These are phyloP conservation scores for Sisymbrium irio DNA, from an alignment of 345 rosid genomes.

Conservation along the genomic window DNA sequence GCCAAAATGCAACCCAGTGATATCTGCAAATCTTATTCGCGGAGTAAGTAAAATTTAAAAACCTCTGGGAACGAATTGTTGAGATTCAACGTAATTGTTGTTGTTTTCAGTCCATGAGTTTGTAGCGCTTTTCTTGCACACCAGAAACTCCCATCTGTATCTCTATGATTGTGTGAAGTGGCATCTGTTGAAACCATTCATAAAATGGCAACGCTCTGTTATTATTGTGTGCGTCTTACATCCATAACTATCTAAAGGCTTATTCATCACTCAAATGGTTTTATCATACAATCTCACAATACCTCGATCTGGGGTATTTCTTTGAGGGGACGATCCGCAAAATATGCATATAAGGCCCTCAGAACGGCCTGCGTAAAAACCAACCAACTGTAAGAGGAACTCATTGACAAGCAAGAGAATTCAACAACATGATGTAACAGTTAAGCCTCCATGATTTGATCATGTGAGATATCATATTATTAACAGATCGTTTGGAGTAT, in stretches of 20 bases:
- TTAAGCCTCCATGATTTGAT: conserved; percentile 3
- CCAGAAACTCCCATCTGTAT: conserved; percentile 99
- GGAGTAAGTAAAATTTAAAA: not conserved
- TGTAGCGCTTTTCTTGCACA: conserved; percentile 96
- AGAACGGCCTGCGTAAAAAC: conserved; percentile 68
- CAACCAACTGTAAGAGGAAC: not conserved
- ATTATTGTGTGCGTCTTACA: not conserved
- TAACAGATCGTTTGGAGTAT: conserved; percentile 8
- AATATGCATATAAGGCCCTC: conserved; percentile 98
- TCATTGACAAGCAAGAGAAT: not conserved
- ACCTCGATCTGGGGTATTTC: conserved; percentile 99
- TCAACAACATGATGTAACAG: not conserved
- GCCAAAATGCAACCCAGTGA: conserved; percentile 10
- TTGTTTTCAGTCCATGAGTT: conserved; percentile 80
- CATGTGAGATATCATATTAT: not conserved
- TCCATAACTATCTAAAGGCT: not conserved
- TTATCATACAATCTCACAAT: conserved; percentile 7
- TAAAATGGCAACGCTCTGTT: not conserved
- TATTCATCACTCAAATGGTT: not conserved
- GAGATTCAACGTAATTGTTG: not conserved
- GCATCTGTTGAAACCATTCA: conserved; percentile 55
- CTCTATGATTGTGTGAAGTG: conserved; percentile 97
- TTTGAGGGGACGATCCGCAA: conserved; percentile 94
- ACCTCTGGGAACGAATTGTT: not conserved
- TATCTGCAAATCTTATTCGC: conserved; percentile 13